A percentile compares a stretch with the other conserved stretches of the same genome.
These are phyloP conservation scores for Talaromyces rugulosus DNA, from an alignment of 2,329 filamentous ascomycete species.

Conservation along the genomic window DNA sequence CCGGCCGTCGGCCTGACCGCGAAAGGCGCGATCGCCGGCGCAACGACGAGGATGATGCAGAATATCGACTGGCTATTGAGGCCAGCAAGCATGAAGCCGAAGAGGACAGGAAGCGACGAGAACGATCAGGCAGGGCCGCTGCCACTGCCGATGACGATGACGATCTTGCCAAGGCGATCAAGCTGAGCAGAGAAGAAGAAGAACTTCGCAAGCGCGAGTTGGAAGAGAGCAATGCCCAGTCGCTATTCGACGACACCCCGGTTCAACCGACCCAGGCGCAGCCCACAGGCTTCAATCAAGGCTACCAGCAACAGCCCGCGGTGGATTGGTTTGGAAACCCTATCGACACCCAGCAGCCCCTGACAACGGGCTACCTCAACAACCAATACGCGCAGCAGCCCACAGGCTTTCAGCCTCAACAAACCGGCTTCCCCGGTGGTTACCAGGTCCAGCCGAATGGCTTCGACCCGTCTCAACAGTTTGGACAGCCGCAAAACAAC, in stretches of 20 bases:
- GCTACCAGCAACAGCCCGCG: slow-evolving; percentile 92
- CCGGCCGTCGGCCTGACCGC: slow-evolving; percentile 34
- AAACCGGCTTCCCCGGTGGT: slow-evolving; percentile 65
- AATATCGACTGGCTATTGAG: slow-evolving; percentile 86
- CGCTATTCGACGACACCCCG: slow-evolving; percentile 80
- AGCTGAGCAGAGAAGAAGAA: slow-evolving; percentile 92
- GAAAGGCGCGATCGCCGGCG: slow-evolving; percentile 48
- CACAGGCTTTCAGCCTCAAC: slow-evolving; percentile 64
- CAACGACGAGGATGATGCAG: slow-evolving; percentile 78
- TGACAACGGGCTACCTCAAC: slow-evolving; percentile 64
- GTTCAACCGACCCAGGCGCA: slow-evolving; percentile 64
- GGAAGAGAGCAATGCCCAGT: slow-evolving; percentile 77
- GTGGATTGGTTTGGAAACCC: slow-evolving; percentile 98
- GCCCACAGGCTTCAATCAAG: slow-evolving; percentile 88
- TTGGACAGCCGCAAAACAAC: slow-evolving; percentile 35
- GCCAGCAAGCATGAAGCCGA: slow-evolving; percentile 94
- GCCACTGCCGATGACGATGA: slow-evolving; percentile 67
- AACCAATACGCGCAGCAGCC: slow-evolving; percentile 73
- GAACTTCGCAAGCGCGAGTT: slow-evolving; percentile 74
- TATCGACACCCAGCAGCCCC: slow-evolving; percentile 70
- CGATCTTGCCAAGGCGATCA: slow-evolving; percentile 90
- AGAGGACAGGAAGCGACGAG: slow-evolving; percentile 74
- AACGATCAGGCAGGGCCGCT: slow-evolving; percentile 48
- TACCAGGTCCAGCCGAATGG: slow-evolving; percentile 66
- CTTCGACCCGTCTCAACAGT: slow-evolving; percentile 56